phyloP scores from a whole-genome alignment of 192 early-diverging fungal genomes.

The Coemansia sp. region DNA sequence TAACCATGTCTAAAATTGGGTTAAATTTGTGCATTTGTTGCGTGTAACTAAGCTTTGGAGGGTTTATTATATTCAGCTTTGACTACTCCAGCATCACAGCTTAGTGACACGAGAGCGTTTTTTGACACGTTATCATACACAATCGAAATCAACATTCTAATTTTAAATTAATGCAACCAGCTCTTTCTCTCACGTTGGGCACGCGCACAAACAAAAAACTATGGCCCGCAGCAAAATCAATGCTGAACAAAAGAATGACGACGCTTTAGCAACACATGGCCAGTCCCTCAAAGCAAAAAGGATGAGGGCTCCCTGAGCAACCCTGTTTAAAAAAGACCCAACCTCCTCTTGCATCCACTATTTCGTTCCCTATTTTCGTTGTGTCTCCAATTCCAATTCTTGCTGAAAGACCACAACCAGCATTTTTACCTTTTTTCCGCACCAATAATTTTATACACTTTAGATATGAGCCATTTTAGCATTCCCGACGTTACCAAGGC shows the following conservation, averaged over 20 bases:
- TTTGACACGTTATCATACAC: neutral
- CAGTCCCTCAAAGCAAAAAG: no score
- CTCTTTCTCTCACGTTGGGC: neutral
- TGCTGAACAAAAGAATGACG: neutral
- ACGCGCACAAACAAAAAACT: neutral
- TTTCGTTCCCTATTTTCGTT: neutral
- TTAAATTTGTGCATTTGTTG: neutral
- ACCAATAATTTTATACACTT: neutral
- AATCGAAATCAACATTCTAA: neutral
- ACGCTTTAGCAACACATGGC: no score
- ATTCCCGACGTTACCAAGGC: slow-evolving; percentile 35
- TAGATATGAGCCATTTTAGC: slow-evolving; percentile 30
- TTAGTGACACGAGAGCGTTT: neutral
- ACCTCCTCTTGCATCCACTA: neutral
- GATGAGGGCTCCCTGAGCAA: neutral
- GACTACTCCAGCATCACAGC: neutral
- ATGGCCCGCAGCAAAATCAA: neutral
- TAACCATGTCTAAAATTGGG: neutral
- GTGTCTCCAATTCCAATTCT: neutral
- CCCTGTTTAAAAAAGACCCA: neutral
- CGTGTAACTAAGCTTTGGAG: neutral
- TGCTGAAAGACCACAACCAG: neutral
- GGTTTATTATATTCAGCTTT: no score
- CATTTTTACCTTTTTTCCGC: no score
- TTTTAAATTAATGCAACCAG: neutral